Percentiles rank a stretch among this genome's conserved stretches.
These are phyloP conservation scores for Senecio squalidus DNA, from an alignment of 140 eudicot genomes.

Conservation along the genomic window DNA sequence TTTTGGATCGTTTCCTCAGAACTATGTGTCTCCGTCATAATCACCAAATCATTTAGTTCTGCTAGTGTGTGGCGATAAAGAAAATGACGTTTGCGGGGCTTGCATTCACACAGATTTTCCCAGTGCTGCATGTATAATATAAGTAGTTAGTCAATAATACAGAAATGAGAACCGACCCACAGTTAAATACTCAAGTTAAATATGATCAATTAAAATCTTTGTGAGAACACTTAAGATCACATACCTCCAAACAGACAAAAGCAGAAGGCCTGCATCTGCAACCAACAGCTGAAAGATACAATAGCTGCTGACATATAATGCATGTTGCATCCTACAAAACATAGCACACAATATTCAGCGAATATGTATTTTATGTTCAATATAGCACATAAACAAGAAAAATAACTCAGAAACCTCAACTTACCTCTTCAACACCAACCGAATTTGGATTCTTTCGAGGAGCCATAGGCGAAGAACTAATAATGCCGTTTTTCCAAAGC, in stretches of 20 bases:
- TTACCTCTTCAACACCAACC: slow-evolving; percentile 95
- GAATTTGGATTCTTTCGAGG: slow-evolving; percentile 62
- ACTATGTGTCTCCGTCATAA: slow-evolving; percentile 28
- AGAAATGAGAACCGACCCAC: neutral
- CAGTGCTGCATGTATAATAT: slow-evolving; percentile 66
- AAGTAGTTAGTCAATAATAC: neutral
- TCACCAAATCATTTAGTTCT: slow-evolving; percentile 56
- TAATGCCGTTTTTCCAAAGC: slow-evolving; percentile 83
- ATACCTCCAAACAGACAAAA: slow-evolving; percentile 89
- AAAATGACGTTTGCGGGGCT: slow-evolving; percentile 57
- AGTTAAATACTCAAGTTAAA: slow-evolving; percentile 1
- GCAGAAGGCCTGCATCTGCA: slow-evolving; percentile 86
- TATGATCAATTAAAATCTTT: slow-evolving; percentile 3
- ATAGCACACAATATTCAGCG: slow-evolving; percentile 5
- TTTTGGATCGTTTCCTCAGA: slow-evolving; percentile 28
- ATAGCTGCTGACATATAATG: slow-evolving; percentile 80
- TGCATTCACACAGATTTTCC: slow-evolving; percentile 96
- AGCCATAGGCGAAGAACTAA: slow-evolving; percentile 59
- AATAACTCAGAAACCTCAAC: slow-evolving; percentile 4
- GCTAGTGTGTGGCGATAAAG: slow-evolving; percentile 84
- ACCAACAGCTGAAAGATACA: slow-evolving; percentile 90
- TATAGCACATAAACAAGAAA: slow-evolving; percentile 4
- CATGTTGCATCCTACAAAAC: slow-evolving; percentile 79
- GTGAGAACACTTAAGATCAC: slow-evolving; percentile 5
- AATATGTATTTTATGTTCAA: neutral